These are phyloP conservation scores for Hylodesmum podocarpum DNA, from an alignment of 306 rosid species.

Conservation along the genomic window DNA sequence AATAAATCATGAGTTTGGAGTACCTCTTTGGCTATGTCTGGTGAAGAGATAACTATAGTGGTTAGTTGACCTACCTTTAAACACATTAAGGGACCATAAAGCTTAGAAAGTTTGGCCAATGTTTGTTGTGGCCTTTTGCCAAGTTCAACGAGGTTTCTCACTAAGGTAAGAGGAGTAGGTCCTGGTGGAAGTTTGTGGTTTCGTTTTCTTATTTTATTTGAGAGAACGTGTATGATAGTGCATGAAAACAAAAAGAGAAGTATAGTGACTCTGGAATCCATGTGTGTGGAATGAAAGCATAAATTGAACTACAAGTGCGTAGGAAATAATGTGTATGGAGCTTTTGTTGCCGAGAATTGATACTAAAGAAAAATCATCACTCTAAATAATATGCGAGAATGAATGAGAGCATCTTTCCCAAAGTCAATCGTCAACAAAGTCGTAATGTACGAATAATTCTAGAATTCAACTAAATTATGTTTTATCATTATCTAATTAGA, in stretches of 20 bases:
- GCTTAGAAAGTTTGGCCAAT: constrained; percentile 15
- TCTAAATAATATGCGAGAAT: neutral
- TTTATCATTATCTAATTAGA: too few species aligned
- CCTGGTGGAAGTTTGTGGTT: constrained; percentile 52
- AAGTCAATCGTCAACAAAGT: neutral
- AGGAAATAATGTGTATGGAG: neutral
- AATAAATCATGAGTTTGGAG: constrained; percentile 33
- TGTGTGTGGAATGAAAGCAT: too few species aligned
- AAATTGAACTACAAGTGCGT: neutral
- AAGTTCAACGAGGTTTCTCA: neutral
- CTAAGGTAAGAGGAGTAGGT: constrained; percentile 31
- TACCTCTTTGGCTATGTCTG: constrained; percentile 34
- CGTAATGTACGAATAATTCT: too few species aligned
- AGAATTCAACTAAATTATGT: too few species aligned
- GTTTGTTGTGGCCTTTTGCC: constrained; percentile 28
- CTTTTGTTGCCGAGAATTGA: neutral
- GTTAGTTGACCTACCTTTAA: constrained; percentile 28
- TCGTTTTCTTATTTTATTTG: neutral
- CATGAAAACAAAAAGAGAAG: constrained; percentile 11
- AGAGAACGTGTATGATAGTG: neutral
- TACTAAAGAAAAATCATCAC: neutral
- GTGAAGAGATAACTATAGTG: constrained; percentile 27
- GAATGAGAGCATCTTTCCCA: neutral
- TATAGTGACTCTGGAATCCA: constrained; percentile 2
- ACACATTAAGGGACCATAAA: constrained; percentile 30